Evolutionary conservation across 768 basidiomycete species (phyloP).

Genomic region (Tricholoma sp.): DNA sequence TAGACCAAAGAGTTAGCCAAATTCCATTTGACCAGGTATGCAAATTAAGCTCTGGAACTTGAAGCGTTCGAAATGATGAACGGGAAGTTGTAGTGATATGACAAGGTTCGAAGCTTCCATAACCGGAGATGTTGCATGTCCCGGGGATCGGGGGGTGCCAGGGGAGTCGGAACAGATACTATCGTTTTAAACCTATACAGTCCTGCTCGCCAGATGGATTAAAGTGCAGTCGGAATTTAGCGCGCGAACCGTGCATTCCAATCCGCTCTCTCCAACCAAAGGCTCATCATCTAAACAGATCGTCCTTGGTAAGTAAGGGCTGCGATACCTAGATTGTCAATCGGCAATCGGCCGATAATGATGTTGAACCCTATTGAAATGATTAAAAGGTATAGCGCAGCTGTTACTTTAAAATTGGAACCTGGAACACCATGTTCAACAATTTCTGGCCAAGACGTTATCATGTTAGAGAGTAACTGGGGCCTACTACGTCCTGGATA

Average conservation of each 20-base stretch:
- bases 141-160: conserved; percentile 13
- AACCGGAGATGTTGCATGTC: conserved; percentile 17
- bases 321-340: conserved; percentile 16
- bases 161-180: background rate
- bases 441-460: conserved; percentile 1
- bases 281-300: conserved; percentile 19
- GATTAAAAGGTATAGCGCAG: background rate
- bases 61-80: conserved; percentile 4
- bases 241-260: conserved; percentile 19
- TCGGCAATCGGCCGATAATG: conserved; percentile 12
- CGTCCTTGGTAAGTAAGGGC: conserved; percentile 27
- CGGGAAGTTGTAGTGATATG: background rate
- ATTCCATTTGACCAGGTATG: too few relatives aligned
- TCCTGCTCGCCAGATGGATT: background rate
- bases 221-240: background rate
- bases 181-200: conserved; percentile 1
- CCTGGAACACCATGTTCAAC: conserved; percentile 18
- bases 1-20: too few relatives aligned
- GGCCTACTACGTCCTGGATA: conserved; percentile 23
- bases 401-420: background rate
- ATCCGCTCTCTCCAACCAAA: conserved; percentile 19
- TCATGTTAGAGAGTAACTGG: background rate
- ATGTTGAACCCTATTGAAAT: conserved; percentile 6
- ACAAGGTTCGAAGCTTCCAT: conserved; percentile 21
- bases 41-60: too few relatives aligned